Evolutionary conservation across 1,284 basidiomycete genomes (phyloP), one percentile per base, ranked within the genome.

Genomic region (Puccinia horiana): DNA sequence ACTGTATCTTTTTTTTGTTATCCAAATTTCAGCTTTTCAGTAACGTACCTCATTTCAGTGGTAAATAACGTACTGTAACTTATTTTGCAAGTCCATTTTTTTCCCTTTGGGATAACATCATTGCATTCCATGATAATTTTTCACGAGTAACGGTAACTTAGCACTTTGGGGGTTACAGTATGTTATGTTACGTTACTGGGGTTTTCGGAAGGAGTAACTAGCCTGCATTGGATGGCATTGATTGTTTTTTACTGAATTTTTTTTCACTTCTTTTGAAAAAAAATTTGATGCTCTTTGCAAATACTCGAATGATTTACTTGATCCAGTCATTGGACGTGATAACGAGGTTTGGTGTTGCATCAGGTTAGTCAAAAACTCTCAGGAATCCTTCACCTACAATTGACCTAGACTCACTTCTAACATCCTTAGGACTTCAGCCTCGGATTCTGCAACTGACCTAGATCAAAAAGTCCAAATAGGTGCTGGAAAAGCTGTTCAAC

Each of bases 11-110:
- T 67, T 6, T 67, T 67, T 67, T n/a, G 23, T 37, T 67, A 67
- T 67, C 63, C 18, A 2, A 67, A 20, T 67, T 67, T 40, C 32
- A 67, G 2, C 35, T 40, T 5, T 42, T 67, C 40, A n/a, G 63
- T 67, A 67, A 67, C 63, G 63, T 67, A 67, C 23, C 63, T 40
- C 32, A 37, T 6, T 67, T n/a, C 32, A 67, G 63, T 37, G 23
- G 63, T 67, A 67, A 67, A 67, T 67, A 67, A 67, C 63, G 2
- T 40, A 67, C 63, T 67, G 63, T 67, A 67, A 67, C 18, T 67
- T 67, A 40, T 67, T 67, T 67, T 40, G 5, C 32, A 40, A 40
- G 18, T 42, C 63, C 2, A 40, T 67, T 67, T 67, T 67, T 67
- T n/a, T n/a, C n/a, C n/a, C 63, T 42, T 63, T 63, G 35, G 61